Base-by-base conservation (phyloP, 805 yeast species). In the Starmera dryadoides region DNA sequence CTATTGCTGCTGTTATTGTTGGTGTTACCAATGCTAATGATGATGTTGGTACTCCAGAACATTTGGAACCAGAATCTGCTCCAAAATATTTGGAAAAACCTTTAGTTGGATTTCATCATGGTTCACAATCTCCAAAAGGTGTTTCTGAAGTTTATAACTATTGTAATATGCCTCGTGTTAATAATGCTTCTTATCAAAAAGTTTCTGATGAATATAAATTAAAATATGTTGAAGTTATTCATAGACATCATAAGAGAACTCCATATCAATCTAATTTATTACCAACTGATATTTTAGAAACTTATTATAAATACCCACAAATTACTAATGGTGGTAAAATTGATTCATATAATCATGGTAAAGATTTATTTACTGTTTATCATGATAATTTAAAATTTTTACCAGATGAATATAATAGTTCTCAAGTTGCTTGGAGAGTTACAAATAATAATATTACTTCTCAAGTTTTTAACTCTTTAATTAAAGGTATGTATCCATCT, bases 131-230 rank as follows among this genome's bases (percentile, higher is more conserved):
- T 25, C 49, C 48, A 20, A 12, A 38, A 12, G 60, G 55, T 15
- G 48, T 40, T 16, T 60, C 59, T 33, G 67, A 68, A 23, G 51
- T 45, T 12, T 68, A 68, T 48, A 60, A 67, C 55, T 68, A 64
- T 48, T 68, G 73, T 46, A 60, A 60, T 46, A 68, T 68, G 72
- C 73, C 73, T 6, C 71, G 63, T 42, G 56, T 53, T n/a, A 60
- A 65, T 31, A 40, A 35, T 21, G 15, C 31, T 31, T 52, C 59
- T 12, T 56, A 62, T 16, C 58, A 52, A 23, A 58, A 58, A 31
- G 52, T 55, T 6, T 47, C 52, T 6, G 44, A 49, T 21, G 48
- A 47, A 4, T 66, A 59, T 40, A 50, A 49, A 25, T 37, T 66
- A 33, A 46, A 53, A 12, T 65, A 63, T 37, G 67, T 66, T 19